Conservation (phyloP, 768 basidiomycete species). For the Mrakia blollopis region DNA sequence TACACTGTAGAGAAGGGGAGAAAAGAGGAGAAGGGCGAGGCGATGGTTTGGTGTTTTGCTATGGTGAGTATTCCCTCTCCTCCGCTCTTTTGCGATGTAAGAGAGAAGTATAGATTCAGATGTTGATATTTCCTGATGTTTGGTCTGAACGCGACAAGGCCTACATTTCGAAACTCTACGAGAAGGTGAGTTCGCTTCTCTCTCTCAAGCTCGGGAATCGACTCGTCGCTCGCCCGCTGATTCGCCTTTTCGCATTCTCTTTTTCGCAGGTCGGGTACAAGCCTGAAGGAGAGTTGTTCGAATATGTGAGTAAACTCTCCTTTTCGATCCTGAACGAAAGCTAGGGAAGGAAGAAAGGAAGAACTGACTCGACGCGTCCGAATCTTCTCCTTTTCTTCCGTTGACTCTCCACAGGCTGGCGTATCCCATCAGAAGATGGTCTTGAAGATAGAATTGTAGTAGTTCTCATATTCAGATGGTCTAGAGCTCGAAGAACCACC, state of each 20-base stretch:
- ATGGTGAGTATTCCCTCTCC: not conserved
- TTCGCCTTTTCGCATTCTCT: not conserved
- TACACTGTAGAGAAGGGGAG: not conserved
- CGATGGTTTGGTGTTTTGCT: not conserved
- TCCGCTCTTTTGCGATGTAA: not conserved
- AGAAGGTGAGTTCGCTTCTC: not conserved
- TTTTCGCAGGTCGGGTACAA: not conserved
- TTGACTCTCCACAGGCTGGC: not conserved
- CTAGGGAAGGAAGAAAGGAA: too few species aligned
- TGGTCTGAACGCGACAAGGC: too few species aligned
- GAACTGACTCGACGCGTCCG: not conserved
- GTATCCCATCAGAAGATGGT: not conserved
- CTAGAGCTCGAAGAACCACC: too few species aligned
- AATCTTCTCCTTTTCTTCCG: not conserved
- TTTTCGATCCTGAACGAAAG: too few species aligned
- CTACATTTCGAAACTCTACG: not conserved
- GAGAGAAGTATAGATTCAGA: not conserved
- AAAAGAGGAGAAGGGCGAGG: not conserved
- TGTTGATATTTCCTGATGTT: too few species aligned
- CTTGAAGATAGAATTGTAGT: conserved; percentile 53
- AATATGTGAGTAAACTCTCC: not conserved
- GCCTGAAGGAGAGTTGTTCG: not conserved
- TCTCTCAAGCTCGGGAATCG: not conserved
- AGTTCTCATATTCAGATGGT: too few species aligned
- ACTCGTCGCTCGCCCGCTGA: not conserved